Evolutionary conservation across 495 filamentous ascomycete species (phyloP).

Genomic region (Podospora comata): DNA sequence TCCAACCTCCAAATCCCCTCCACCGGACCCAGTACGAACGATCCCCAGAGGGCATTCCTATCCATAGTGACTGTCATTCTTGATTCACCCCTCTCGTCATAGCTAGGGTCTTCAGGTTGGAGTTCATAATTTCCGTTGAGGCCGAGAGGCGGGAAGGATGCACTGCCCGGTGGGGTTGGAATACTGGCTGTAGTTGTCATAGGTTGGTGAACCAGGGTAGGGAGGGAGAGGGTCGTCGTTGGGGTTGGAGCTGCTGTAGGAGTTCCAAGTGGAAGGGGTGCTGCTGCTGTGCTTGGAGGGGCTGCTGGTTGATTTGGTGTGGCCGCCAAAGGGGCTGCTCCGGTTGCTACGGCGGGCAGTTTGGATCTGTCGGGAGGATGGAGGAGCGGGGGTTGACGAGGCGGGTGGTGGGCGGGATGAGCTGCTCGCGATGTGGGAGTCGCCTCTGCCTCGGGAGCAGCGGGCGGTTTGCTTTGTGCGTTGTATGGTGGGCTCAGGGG

Average conservation of each 20-base stretch:
- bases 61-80: slow-evolving; percentile 33
- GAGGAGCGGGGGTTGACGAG: background rate
- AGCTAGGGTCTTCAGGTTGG: slow-evolving; percentile 16
- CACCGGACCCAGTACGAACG: slow-evolving; percentile 34
- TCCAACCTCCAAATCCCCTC: slow-evolving; percentile 29
- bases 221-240: slow-evolving; percentile 29
- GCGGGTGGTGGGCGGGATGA: background rate
- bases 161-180: slow-evolving; percentile 1
- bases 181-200: slow-evolving; percentile 9
- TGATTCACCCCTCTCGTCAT: slow-evolving; percentile 4
- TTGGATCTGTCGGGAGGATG: background rate
- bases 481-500: too few relatives aligned
- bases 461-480: too few relatives aligned
- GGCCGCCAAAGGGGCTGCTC: background rate
- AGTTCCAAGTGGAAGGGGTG: slow-evolving; percentile 15
- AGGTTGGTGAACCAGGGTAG: slow-evolving; percentile 19
- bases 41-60: slow-evolving; percentile 34
- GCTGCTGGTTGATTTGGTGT: background rate
- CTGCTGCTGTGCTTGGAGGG: slow-evolving; percentile 6
- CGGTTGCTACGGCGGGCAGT: background rate
- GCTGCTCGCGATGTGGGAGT: background rate
- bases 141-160: slow-evolving; percentile 31
- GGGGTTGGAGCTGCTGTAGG: background rate
- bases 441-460: too few relatives aligned
- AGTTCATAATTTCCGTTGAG: slow-evolving; percentile 48